Evolutionary conservation across 2,329 filamentous ascomycete genomes (phyloP).

Genomic region (Fusarium paranaense): DNA sequence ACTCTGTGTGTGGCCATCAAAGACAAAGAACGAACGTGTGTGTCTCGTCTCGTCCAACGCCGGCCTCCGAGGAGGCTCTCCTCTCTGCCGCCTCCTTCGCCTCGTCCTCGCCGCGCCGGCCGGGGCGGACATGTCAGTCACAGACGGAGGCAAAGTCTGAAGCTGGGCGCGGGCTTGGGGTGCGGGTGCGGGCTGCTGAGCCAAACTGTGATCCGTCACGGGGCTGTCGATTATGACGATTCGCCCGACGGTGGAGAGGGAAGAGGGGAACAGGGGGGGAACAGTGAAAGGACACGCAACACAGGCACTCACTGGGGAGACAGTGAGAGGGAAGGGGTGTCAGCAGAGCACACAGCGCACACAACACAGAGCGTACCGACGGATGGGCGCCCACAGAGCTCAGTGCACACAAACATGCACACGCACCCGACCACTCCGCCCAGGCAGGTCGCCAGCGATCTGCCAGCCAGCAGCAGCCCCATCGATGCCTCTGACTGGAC

Average conservation of each 20-base stretch:
- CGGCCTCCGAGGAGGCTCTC: conserved; percentile 24
- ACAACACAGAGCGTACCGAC: conserved; percentile 1
- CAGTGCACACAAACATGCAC: conserved; percentile 9
- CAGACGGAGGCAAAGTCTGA: conserved; percentile 39
- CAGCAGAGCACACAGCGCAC: conserved; percentile 40
- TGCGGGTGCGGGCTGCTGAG: conserved; percentile 3
- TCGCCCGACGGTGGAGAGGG: conserved; percentile 40
- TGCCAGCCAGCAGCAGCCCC: conserved; percentile 16
- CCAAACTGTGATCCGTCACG: conserved; percentile 42
- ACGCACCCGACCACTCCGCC: conserved; percentile 21
- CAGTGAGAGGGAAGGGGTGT: conserved; percentile 31
- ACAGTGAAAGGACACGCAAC: conserved; percentile 35
- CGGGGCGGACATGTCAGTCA: conserved; percentile 17
- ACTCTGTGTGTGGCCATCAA: conserved; percentile 35
- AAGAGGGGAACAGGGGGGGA: conserved; percentile 16
- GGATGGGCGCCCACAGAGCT: conserved; percentile 18
- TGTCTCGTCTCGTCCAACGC: conserved; percentile 15
- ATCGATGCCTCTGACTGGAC: conserved; percentile 36
- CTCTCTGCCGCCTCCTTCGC: conserved; percentile 1
- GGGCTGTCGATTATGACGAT: conserved; percentile 41
- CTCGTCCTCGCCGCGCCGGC: conserved; percentile 25
- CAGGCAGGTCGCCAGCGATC: conserved; percentile 30
- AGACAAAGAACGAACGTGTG: conserved; percentile 4
- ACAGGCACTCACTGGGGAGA: conserved; percentile 20
- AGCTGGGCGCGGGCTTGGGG: conserved; percentile 9